A percentile compares a stretch with the other conserved stretches of the same genome.
Conservation (phyloP, 306 rosid genomes). For the Oxytropis ochrocephala region DNA sequence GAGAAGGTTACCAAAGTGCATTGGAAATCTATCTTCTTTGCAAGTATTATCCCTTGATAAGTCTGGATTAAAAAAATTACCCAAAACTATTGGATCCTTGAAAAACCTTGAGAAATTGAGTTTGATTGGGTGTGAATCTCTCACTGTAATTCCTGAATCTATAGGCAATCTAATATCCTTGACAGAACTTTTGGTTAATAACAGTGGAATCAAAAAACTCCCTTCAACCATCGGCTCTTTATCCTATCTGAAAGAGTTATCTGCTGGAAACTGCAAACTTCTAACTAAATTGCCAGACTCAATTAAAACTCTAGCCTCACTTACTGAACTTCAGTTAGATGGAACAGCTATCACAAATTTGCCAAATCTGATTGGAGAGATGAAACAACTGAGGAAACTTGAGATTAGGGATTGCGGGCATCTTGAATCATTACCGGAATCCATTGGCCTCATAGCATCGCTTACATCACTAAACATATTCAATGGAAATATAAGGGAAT, state of each 20-base stretch:
- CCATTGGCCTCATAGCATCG: conserved; percentile 36
- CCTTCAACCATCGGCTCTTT: conserved; percentile 51
- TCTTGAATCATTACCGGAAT: conserved; percentile 49
- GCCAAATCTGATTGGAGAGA: conserved; percentile 46
- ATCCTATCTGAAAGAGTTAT: conserved; percentile 29
- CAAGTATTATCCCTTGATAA: conserved; percentile 35
- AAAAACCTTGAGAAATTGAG: conserved; percentile 49
- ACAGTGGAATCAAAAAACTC: conserved; percentile 34
- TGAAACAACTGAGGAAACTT: conserved; percentile 47
- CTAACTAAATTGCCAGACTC: conserved; percentile 36
- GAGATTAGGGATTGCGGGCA: conserved; percentile 38
- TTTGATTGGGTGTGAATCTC: conserved; percentile 36
- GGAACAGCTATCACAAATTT: conserved; percentile 41
- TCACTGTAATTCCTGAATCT: conserved; percentile 44
- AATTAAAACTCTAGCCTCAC: conserved; percentile 29
- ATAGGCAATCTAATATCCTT: conserved; percentile 34
- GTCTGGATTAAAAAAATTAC: conserved; percentile 44
- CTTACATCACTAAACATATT: conserved; percentile 34
- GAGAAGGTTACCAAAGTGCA: conserved; percentile 36
- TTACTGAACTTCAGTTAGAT: conserved; percentile 38
- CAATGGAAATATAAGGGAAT: conserved; percentile 31
- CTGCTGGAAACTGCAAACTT: conserved; percentile 27
- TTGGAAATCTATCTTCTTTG: conserved; percentile 44
- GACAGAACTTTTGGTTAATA: conserved; percentile 6
- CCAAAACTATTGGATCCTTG: conserved; percentile 42